Evolutionary conservation across 2,329 filamentous ascomycete species (phyloP).

Genomic region (Ceratocystiopsis brevicomis): DNA sequence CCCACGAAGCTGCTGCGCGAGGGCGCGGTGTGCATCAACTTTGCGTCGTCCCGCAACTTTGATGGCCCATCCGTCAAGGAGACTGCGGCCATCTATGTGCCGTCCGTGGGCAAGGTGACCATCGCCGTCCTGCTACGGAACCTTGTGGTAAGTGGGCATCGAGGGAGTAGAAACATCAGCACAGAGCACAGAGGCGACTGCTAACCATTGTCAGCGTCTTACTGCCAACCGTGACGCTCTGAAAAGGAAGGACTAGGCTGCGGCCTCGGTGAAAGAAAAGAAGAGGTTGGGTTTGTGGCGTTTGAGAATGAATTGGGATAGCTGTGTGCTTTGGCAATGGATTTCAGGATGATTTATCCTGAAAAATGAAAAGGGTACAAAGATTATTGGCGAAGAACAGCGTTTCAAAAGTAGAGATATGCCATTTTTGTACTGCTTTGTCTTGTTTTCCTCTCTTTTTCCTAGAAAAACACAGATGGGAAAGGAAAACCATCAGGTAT

Average conservation of each 20-base stretch:
- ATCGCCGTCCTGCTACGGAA: slow-evolving; percentile 84
- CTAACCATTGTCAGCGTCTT: slow-evolving; percentile 2
- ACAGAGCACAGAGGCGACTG: background rate
- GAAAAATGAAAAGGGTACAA: too few species aligned
- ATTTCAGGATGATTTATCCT: too few species aligned
- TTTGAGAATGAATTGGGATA: too few species aligned
- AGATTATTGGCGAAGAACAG: too few species aligned
- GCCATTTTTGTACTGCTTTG: too few species aligned
- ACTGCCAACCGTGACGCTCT: slow-evolving; percentile 2
- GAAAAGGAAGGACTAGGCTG: background rate
- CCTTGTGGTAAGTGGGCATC: slow-evolving; percentile 46
- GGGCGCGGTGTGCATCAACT: slow-evolving; percentile 96
- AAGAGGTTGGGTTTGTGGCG: too few species aligned
- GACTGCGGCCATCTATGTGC: slow-evolving; percentile 91
- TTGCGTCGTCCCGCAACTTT: slow-evolving; percentile 92
- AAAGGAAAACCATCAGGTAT: too few species aligned
- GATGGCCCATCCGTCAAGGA: slow-evolving; percentile 70
- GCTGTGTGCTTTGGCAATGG: too few species aligned
- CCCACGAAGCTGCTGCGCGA: slow-evolving; percentile 66
- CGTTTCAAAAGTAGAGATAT: too few species aligned
- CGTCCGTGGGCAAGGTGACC: slow-evolving; percentile 92
- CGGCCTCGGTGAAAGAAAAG: too few species aligned
- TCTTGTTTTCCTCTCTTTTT: too few species aligned
- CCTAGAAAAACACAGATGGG: too few species aligned
- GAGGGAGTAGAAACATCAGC: background rate